Conservation (phyloP, 495 filamentous ascomycete genomes). For the Platismatia glauca region DNA sequence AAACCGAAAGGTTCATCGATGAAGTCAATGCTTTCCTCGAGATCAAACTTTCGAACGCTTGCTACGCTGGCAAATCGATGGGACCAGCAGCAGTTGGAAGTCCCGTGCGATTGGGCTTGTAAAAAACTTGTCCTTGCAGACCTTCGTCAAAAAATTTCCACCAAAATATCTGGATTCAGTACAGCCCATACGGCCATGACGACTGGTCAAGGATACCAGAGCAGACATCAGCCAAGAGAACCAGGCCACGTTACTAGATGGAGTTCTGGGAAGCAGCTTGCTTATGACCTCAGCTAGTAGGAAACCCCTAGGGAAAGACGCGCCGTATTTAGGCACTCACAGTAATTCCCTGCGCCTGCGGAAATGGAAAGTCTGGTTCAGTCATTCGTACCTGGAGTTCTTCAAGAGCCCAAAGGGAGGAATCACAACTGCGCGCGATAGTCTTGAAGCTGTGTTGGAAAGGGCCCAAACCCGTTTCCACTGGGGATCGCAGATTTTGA, state of each 20-base stretch:
- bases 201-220: background rate
- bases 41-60: background rate
- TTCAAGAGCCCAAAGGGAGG: background rate
- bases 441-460: background rate
- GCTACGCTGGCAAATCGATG: background rate
- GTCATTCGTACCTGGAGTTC: background rate
- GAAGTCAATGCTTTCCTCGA: background rate
- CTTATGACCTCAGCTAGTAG: background rate
- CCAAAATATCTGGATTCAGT: background rate
- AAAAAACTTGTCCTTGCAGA: too few relatives aligned
- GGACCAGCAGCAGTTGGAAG: background rate
- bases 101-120: background rate
- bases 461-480: background rate
- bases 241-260: background rate
- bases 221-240: background rate
- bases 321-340: too few relatives aligned
- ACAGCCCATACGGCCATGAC: background rate
- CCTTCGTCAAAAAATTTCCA: background rate
- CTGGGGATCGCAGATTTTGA: background rate
- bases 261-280: background rate
- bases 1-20: background rate
- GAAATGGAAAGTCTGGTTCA: background rate
- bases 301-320: too few relatives aligned
- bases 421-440: background rate
- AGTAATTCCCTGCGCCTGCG: background rate